Evolutionary conservation across 2,329 filamentous ascomycete species (phyloP), one percentile per base, ranked within the genome.

Genomic region (Aschersonia sp.): DNA sequence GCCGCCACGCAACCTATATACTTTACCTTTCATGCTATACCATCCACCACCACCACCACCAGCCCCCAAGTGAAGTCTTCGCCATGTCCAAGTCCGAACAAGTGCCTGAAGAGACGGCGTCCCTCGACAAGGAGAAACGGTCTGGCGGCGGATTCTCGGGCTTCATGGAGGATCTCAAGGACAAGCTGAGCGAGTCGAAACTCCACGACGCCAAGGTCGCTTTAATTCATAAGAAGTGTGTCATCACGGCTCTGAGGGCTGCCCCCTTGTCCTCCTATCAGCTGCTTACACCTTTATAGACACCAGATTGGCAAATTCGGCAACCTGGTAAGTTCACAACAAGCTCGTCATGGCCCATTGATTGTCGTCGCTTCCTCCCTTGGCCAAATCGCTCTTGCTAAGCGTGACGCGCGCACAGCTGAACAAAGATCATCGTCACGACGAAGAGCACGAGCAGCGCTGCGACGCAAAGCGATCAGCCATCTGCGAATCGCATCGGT

Each of bases 351-450:
- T 5, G 6, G 20, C 10, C 35, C 12, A 7, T 12, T 12, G 12
- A 38, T 38, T 12, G 12, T 7, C 12, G 12, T 7, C 12, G 7
- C 35, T 38, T 20, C 29, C 47, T 44, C 4, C 7, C n/a, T 4
- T 20, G 20, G 20, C 20, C 20, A 20, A 20, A 20, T 1, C 2
- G 20, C 20, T 20, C 20, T 20, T 20, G 30, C 49, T 42, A 42
- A 42, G 20, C 40, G 40, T 20, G 40, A 20, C 20, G 40, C 6
- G 20, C n/a, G 9, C 5, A 30, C 46, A 78, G 75, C 77, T 95
- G 67, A 97, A 96, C 59, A 72, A 76, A 30, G 86, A 94, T 53
- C 91, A 97, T 63, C 84, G 91, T 48, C 91, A 96, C 61, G 91
- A 96, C 61, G 91, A 97, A 65, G 84, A 84, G 55, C 89, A 97